Evolutionary conservation across 2,329 filamentous ascomycete genomes (phyloP).

Genomic region (Chrysoporthe austroafricana): DNA sequence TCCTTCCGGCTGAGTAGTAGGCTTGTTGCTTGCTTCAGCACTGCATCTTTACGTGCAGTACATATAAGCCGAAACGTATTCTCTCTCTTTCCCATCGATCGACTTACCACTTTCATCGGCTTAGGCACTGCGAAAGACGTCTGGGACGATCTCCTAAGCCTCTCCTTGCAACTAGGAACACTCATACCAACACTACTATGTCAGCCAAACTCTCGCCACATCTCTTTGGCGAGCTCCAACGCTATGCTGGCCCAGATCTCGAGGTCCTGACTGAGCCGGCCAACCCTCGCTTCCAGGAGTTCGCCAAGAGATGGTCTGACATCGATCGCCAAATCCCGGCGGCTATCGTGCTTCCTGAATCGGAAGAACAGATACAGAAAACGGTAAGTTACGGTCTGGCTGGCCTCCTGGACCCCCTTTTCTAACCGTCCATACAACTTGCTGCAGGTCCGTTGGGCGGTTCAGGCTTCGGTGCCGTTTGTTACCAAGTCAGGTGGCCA

Average conservation of each 20-base stretch:
- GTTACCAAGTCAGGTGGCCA: constrained; percentile 22
- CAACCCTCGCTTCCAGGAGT: constrained; percentile 10
- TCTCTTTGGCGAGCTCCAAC: constrained; percentile 13
- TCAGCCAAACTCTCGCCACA: neutral
- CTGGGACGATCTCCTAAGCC: too few relatives aligned
- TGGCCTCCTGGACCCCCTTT: neutral
- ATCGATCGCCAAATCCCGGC: constrained; percentile 13
- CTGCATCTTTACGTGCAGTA: too few relatives aligned
- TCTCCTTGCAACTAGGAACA: neutral
- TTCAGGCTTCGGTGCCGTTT: constrained; percentile 14
- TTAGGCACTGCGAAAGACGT: too few relatives aligned
- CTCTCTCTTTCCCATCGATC: too few relatives aligned
- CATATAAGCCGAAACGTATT: too few relatives aligned
- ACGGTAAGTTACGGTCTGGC: neutral
- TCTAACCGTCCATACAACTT: neutral
- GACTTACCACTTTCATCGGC: too few relatives aligned
- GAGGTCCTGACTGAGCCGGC: constrained; percentile 8
- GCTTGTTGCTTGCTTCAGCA: too few relatives aligned
- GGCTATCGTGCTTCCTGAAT: constrained; percentile 16
- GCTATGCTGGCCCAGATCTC: neutral
- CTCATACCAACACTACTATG: constrained; percentile 1
- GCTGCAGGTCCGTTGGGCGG: constrained; percentile 17
- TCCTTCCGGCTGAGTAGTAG: too few relatives aligned
- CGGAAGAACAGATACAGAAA: constrained; percentile 19
- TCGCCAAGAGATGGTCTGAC: constrained; percentile 21